These are phyloP conservation scores for Saccharomyces hybrid DNA, from an alignment of 1,139 yeast species.

Conservation along the genomic window DNA sequence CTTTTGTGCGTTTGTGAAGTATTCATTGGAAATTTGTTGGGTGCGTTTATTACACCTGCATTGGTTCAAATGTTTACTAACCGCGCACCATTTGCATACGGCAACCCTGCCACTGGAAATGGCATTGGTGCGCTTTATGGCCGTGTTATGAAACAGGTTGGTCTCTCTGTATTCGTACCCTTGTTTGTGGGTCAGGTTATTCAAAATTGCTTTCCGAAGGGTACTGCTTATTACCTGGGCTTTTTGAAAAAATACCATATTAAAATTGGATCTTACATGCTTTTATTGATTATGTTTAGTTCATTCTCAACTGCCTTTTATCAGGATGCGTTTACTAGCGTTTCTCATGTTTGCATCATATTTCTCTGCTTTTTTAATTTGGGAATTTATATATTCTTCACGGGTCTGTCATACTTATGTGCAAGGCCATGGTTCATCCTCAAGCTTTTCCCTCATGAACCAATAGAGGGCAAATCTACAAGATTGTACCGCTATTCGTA, in stretches of 20 bases:
- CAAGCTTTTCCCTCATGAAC: slow-evolving; percentile 40
- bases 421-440: slow-evolving; percentile 56
- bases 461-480: slow-evolving; percentile 38
- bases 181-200: slow-evolving; percentile 79
- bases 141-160: slow-evolving; percentile 79
- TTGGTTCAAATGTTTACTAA: slow-evolving; percentile 61
- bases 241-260: slow-evolving; percentile 51
- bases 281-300: slow-evolving; percentile 70
- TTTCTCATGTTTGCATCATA: slow-evolving; percentile 60
- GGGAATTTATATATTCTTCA: slow-evolving; percentile 70
- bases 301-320: slow-evolving; percentile 86
- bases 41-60: slow-evolving; percentile 85
- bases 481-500: slow-evolving; percentile 37
- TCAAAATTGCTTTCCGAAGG: slow-evolving; percentile 61
- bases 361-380: slow-evolving; percentile 74
- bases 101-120: slow-evolving; percentile 65
- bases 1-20: slow-evolving; percentile 76
- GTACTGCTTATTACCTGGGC: slow-evolving; percentile 46
- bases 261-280: slow-evolving; percentile 73
- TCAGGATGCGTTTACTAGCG: slow-evolving; percentile 68
- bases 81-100: slow-evolving; percentile 56
- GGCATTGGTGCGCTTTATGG: slow-evolving; percentile 54
- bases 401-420: slow-evolving; percentile 48
- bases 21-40: slow-evolving; percentile 72
- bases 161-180: slow-evolving; percentile 76